phyloP scores from a whole-genome alignment of 1,284 basidiomycete species.

The Papiliotrema laurentii region DNA sequence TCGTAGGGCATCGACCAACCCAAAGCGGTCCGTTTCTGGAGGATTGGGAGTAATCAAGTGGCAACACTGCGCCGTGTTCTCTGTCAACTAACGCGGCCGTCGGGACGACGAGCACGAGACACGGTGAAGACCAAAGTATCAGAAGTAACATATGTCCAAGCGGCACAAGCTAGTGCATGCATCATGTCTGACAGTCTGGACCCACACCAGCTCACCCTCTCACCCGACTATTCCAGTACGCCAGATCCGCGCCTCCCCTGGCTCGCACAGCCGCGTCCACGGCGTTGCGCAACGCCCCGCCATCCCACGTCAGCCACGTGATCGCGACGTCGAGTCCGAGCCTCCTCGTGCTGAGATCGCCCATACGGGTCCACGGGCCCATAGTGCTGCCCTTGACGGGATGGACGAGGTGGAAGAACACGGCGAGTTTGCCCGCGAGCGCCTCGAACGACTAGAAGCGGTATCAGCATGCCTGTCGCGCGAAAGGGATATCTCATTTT shows the following conservation, averaged over 20 bases:
- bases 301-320: conserved; percentile 29
- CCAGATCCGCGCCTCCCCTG: not conserved
- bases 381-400: conserved; percentile 61
- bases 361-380: conserved; percentile 70
- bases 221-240: not conserved
- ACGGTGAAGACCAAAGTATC: too few species aligned
- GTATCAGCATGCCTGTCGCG: not conserved
- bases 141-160: too few species aligned
- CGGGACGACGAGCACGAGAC: too few species aligned
- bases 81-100: too few species aligned
- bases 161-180: too few species aligned
- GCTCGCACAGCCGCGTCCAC: conserved; percentile 8
- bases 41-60: too few species aligned
- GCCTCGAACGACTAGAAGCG: conserved; percentile 10
- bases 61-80: too few species aligned
- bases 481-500: too few species aligned
- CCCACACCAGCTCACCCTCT: too few species aligned
- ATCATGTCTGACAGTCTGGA: too few species aligned
- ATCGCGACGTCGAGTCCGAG: conserved; percentile 54
- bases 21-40: too few species aligned
- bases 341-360: conserved; percentile 40
- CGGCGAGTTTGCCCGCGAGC: conserved; percentile 53
- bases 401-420: conserved; percentile 73
- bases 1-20: too few species aligned
- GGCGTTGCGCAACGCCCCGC: conserved; percentile 13